A percentile compares a stretch with the other conserved stretches of the same genome.
phyloP scores from a whole-genome alignment of 495 filamentous ascomycete species.

The Lophiostoma macrostomum region DNA sequence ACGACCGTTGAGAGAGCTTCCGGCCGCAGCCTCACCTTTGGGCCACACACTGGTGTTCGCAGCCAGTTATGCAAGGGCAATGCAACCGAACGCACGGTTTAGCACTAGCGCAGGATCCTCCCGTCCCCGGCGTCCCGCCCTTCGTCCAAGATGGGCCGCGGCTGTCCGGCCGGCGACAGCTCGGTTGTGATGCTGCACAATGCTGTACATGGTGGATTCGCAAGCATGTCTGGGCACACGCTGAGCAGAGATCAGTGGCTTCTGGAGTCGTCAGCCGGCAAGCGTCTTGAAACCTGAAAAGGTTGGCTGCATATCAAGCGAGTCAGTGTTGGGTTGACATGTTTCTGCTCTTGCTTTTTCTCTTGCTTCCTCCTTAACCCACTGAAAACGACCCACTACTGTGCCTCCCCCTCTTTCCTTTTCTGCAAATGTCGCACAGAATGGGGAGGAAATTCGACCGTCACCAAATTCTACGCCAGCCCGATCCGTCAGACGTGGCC shows the following conservation, averaged over 20 bases:
- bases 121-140: too few species aligned
- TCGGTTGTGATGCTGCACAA: constrained; percentile 11
- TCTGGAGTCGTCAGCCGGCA: neutral
- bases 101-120: constrained; percentile 15
- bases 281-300: neutral
- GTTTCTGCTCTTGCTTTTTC: neutral
- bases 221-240: neutral
- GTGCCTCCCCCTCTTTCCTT: neutral
- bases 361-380: neutral
- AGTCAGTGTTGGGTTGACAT: constrained; percentile 1
- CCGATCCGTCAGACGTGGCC: constrained; percentile 29
- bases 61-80: neutral
- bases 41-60: too few species aligned
- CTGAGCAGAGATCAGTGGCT: neutral
- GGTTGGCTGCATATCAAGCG: neutral
- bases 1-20: neutral
- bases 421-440: constrained; percentile 16
- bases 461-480: constrained; percentile 25
- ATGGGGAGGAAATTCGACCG: constrained; percentile 31
- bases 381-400: too few species aligned
- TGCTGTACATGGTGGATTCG: neutral
- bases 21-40: neutral
- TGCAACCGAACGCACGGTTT: neutral
- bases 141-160: neutral
- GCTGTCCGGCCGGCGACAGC: neutral